phyloP scores from a whole-genome alignment of 306 rosid genomes.

The Rubus parviflorus region DNA sequence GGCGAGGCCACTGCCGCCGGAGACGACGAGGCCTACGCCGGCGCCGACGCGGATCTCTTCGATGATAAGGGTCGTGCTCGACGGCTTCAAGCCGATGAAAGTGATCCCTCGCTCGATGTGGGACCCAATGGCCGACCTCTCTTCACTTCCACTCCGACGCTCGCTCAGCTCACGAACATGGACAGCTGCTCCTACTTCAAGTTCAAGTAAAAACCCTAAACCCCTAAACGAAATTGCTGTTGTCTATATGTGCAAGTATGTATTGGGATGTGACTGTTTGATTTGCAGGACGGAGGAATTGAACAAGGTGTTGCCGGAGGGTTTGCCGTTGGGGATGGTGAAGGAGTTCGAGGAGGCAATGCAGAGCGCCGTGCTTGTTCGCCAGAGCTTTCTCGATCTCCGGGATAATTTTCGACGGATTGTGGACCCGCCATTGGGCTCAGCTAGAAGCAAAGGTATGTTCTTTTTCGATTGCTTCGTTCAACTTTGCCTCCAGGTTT shows the following conservation, averaged over 20 bases:
- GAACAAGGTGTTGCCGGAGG: conserved; percentile 72
- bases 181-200: conserved; percentile 62
- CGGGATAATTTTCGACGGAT: conserved; percentile 76
- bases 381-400: conserved; percentile 80
- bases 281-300: conserved; percentile 50
- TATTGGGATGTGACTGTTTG: background rate
- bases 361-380: conserved; percentile 69
- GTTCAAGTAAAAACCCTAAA: conserved; percentile 45
- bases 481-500: background rate
- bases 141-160: conserved; percentile 57
- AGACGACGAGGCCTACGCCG: conserved; percentile 14
- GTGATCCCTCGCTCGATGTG: conserved; percentile 61
- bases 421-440: conserved; percentile 70
- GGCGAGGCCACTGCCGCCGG: conserved; percentile 27
- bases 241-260: background rate
- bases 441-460: conserved; percentile 54
- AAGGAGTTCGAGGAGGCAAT: conserved; percentile 83
- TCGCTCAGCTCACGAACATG: conserved; percentile 53
- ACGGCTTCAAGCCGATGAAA: conserved; percentile 65
- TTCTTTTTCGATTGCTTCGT: background rate
- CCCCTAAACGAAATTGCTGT: background rate
- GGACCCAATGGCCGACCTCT: conserved; percentile 72
- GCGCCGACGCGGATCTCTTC: conserved; percentile 40
- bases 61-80: conserved; percentile 61
- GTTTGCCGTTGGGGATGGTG: conserved; percentile 76